Conservation (phyloP, 495 filamentous ascomycete species). For the Cladorrhinum samala region DNA sequence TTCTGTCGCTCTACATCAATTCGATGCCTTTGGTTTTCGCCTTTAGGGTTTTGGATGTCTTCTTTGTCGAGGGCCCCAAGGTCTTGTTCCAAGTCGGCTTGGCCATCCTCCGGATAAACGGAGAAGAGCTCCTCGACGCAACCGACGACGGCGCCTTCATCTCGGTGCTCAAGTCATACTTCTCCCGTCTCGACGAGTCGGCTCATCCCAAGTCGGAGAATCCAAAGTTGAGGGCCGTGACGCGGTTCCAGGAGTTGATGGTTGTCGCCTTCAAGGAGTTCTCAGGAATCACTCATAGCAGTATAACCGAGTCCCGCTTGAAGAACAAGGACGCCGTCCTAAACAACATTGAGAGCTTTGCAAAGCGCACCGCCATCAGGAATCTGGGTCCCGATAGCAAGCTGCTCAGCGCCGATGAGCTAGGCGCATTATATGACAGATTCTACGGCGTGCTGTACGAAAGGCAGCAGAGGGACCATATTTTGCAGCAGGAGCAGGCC, state of each 20-base stretch:
- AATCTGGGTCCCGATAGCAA: slow-evolving; percentile 96
- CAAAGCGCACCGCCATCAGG: slow-evolving; percentile 90
- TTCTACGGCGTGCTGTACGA: slow-evolving; percentile 91
- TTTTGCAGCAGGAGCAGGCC: slow-evolving; percentile 68
- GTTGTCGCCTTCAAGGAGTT: slow-evolving; percentile 98
- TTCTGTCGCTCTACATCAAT: slow-evolving; percentile 96
- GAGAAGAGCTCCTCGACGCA: slow-evolving; percentile 93
- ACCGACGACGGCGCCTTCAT: slow-evolving; percentile 96
- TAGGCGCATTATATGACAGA: slow-evolving; percentile 83
- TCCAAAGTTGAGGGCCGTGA: slow-evolving; percentile 84
- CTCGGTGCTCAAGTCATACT: slow-evolving; percentile 90
- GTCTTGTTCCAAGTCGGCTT: slow-evolving; percentile 95
- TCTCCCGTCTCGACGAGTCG: slow-evolving; percentile 85
- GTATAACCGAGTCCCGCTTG: slow-evolving; percentile 77
- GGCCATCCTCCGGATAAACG: slow-evolving; percentile 94
- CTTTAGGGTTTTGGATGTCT: slow-evolving; percentile 92
- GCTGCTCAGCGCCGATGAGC: slow-evolving; percentile 72
- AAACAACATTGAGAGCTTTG: slow-evolving; percentile 92
- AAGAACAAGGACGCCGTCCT: slow-evolving; percentile 91
- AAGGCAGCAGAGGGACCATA: slow-evolving; percentile 71
- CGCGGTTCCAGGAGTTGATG: slow-evolving; percentile 95
- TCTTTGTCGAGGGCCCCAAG: slow-evolving; percentile 96
- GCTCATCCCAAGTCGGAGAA: slow-evolving; percentile 94
- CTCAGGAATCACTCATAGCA: slow-evolving; percentile 86
- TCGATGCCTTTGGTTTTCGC: slow-evolving; percentile 98